A percentile compares a stretch with the other conserved stretches of the same genome.
These are phyloP conservation scores for Lenwebbia sp. DNA, from an alignment of 345 rosid genomes.

Conservation along the genomic window DNA sequence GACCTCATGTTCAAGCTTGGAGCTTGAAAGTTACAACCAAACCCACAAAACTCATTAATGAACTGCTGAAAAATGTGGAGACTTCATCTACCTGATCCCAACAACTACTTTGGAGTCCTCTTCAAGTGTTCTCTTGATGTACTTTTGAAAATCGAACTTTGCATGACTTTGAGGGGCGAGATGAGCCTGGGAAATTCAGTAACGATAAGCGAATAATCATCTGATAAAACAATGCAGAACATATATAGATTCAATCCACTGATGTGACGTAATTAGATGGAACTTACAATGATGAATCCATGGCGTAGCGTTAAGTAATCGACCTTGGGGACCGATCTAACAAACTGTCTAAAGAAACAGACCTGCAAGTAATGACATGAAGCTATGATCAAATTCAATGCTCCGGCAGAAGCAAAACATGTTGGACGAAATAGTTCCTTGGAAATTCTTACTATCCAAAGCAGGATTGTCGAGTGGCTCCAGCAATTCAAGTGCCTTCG, in stretches of 20 bases:
- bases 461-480: slow-evolving; percentile 17
- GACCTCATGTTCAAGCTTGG: neutral
- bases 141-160: slow-evolving; percentile 27
- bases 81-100: slow-evolving; percentile 23
- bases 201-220: neutral
- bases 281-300: slow-evolving; percentile 29
- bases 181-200: slow-evolving; percentile 13
- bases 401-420: neutral
- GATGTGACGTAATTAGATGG: neutral
- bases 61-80: neutral
- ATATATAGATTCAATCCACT: neutral
- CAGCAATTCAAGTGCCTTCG: slow-evolving; percentile 22
- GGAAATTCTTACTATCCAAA: slow-evolving; percentile 17
- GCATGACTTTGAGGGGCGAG: slow-evolving; percentile 16
- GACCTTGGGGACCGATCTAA: slow-evolving; percentile 29
- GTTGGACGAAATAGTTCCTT: neutral
- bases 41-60: neutral
- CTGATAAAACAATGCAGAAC: neutral
- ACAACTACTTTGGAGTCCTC: slow-evolving; percentile 28
- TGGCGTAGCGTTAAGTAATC: slow-evolving; percentile 32
- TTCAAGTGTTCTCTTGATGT: slow-evolving; percentile 29
- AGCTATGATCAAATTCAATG: neutral
- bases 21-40: neutral
- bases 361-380: slow-evolving; percentile 10
- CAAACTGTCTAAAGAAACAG: slow-evolving; percentile 32